Percentiles rank a stretch among this genome's conserved stretches.
Evolutionary conservation across 129 eudicot species (phyloP).

Genomic region (Glebionis coronaria): DNA sequence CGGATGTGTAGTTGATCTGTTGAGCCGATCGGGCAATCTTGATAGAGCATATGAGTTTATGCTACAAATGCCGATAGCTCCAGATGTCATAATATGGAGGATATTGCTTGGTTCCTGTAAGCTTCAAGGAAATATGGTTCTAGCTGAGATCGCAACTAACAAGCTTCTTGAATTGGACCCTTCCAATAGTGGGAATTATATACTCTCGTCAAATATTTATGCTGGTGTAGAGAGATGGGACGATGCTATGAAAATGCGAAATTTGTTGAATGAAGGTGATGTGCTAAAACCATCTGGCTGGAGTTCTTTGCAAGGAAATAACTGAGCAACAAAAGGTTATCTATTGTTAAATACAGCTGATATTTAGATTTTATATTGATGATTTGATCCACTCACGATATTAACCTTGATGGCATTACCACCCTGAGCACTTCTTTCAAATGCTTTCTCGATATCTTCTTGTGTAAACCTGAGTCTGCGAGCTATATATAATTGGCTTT

Average conservation of each 20-base stretch:
- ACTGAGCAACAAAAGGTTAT: neutral
- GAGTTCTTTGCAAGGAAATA: constrained; percentile 45
- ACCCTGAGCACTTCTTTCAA: constrained; percentile 49
- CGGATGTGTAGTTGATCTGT: constrained; percentile 66
- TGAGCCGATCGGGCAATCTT: constrained; percentile 54
- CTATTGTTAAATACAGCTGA: neutral
- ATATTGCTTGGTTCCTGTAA: constrained; percentile 57
- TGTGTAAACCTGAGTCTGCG: constrained; percentile 43
- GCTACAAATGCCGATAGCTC: constrained; percentile 43
- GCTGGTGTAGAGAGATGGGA: constrained; percentile 67
- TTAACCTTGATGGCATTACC: constrained; percentile 56
- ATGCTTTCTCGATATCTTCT: constrained; percentile 46
- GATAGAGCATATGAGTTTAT: constrained; percentile 56
- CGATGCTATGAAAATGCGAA: constrained; percentile 56
- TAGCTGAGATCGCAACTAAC: constrained; percentile 49
- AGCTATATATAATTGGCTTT: constrained; percentile 50
- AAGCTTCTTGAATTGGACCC: constrained; percentile 57
- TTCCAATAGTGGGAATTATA: constrained; percentile 54
- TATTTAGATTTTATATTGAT: neutral
- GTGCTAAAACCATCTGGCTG: constrained; percentile 55
- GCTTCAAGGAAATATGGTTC: constrained; percentile 46
- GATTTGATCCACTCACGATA: neutral
- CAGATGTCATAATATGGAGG: constrained; percentile 64
- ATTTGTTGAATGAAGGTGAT: constrained; percentile 47
- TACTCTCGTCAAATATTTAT: constrained; percentile 53